phyloP scores from a whole-genome alignment of 495 filamentous ascomycete species.

The Penicillium desertorum region DNA sequence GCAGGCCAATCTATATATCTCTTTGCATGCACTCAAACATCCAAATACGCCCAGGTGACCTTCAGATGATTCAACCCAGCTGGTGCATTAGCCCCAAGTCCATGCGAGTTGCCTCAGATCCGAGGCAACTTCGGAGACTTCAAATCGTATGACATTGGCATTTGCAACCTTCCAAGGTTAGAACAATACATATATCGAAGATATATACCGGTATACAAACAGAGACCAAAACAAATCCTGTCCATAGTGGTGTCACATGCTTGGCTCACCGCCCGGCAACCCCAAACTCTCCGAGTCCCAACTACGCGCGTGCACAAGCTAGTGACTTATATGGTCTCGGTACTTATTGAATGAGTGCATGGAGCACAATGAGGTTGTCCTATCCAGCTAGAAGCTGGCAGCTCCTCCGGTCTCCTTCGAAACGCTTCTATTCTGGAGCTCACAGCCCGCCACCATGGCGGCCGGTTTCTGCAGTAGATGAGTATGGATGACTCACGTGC shows the following conservation, averaged over 20 bases:
- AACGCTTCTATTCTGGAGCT: slow-evolving; percentile 30
- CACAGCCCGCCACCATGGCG: slow-evolving; percentile 67
- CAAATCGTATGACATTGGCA: slow-evolving; percentile 1
- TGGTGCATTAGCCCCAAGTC: background rate
- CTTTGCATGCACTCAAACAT: background rate
- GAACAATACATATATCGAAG: background rate
- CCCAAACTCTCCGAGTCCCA: slow-evolving; percentile 3
- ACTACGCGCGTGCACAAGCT: background rate
- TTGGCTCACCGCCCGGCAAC: slow-evolving; percentile 15
- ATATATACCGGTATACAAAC: background rate
- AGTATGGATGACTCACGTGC: slow-evolving; percentile 54
- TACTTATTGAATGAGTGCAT: slow-evolving; percentile 21
- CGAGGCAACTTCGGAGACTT: slow-evolving; percentile 2
- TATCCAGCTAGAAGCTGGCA: slow-evolving; percentile 37
- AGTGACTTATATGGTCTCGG: background rate
- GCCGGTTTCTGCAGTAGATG: slow-evolving; percentile 79
- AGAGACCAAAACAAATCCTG: background rate
- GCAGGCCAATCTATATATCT: background rate
- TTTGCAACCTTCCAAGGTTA: no score
- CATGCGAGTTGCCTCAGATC: slow-evolving; percentile 1
- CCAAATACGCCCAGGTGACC: background rate
- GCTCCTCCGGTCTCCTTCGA: slow-evolving; percentile 22
- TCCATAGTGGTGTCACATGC: slow-evolving; percentile 10
- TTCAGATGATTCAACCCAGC: background rate
- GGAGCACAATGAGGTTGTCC: slow-evolving; percentile 39